Evolutionary conservation across 2,329 filamentous ascomycete species (phyloP), one percentile per base, ranked within the genome.

Genomic region (Fusarium algeriense): DNA sequence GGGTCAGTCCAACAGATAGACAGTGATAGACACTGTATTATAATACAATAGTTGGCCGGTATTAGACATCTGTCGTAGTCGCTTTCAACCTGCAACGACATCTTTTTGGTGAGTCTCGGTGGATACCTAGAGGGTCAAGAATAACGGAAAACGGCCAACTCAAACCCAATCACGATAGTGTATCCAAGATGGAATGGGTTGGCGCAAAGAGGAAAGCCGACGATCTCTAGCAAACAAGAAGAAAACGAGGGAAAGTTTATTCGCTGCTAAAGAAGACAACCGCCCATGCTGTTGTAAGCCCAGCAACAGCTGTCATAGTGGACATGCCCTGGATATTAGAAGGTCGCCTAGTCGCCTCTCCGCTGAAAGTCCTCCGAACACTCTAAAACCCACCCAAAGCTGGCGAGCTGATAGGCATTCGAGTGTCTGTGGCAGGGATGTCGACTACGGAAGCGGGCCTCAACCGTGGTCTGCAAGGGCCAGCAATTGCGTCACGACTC

Each of bases 401-500:
- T 59, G 45, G 64, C 12, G 10, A 64, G 34, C 28, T 56, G 68
- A 55, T 54, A 69, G 68, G 68, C 55, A 45, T 41, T 23, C n/a
- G 45, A 38, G 45, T 52, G 61, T 32, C 38, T 40, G 19, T 38
- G 8, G 30, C 54, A 66, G 38, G 66, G 66, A 43, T 70, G n/a
- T 46, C 14, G 40, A 53, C 55, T 43, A 30, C 28, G 28, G 49
- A 54, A 63, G 70, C 60, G 53, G 71, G 68, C 67, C 69, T 71
- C 53, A 69, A 65, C 63, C 52, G 57, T 73, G 60, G 60, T 49
- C 73, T 75, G 70, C 65, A 76, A 72, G 73, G 73, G 70, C 69
- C 71, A 71, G 61, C 60, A 70, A 79, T 79, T 77, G 78, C 77
- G 78, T 79, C 77, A 79, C 77, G 71, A 64, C 64, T 66, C 74